Base-by-base conservation (phyloP, 257 asterid species). In the Datura wrightii region DNA sequence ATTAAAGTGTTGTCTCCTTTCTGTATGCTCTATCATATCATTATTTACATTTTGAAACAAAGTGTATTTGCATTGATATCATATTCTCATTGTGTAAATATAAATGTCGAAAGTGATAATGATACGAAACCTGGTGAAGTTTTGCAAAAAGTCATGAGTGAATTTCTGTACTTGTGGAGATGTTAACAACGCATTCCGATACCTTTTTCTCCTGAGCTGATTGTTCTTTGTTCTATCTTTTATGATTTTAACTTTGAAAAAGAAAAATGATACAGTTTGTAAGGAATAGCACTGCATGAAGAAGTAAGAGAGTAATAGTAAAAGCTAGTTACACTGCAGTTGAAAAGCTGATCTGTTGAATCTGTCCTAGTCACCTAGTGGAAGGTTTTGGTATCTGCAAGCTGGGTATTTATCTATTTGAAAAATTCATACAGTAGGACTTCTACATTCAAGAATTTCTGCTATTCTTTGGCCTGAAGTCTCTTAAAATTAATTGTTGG, bases 401-500 rank as follows among this genome's bases (percentile, higher is more conserved):
- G 48, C 48, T 50, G 82, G 34, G 7, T 78, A 52, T 52, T 10
- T 52, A 52, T 78, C 31, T 31, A 34, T 69, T 8, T 52, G 63
- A 78, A 78, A 78, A 31, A 14, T 78, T 52, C 15, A 78, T 52
- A 53, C 41, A 8, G 62, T 52, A 52, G 46, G 34, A 58, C 82
- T 78, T 78, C 63, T 31, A 52, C 46, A 50, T 52, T 31, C 31
- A 52, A 78, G 82, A 63, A 78, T 52, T 13, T 52, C 31, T 78
- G 63, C 34, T 31, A 4, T 78, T 52, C 46, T 78, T 78, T 34
- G 19, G 48, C 44, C 63, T 78, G 63, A 78, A 52, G 44, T 52
- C 82, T 78, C 63, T 78, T 52, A 31, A 34, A 52, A 31, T 52
- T 78, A 50, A 48, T 54, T 82, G 53, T 76, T 74, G 58, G 66